Percentiles rank a stretch among this genome's conserved stretches.
These are phyloP conservation scores for Saururus chinensis DNA, from an alignment of 164 flowering plant species.

Conservation along the genomic window DNA sequence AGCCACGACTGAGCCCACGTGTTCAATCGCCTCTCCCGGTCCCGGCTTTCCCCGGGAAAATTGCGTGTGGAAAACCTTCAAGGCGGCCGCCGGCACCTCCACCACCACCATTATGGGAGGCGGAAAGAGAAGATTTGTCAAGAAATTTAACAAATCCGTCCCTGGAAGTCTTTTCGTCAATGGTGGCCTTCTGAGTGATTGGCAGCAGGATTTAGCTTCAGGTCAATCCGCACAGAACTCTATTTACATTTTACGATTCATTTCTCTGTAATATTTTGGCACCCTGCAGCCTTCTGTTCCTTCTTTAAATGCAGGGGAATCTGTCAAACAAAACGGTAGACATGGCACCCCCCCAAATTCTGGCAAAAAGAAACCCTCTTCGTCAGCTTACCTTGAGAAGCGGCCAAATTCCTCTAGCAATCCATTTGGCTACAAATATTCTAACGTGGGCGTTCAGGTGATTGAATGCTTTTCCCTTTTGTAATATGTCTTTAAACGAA, in stretches of 20 bases:
- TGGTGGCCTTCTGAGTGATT: conserved; percentile 51
- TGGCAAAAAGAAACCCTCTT: no score
- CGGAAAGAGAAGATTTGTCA: conserved; percentile 17
- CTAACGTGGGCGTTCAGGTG: conserved; percentile 28
- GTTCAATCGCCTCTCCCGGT: no score
- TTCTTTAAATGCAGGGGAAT: conserved; percentile 24
- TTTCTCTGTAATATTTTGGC: neutral
- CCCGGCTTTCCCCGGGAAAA: no score
- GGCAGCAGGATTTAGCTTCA: conserved; percentile 16
- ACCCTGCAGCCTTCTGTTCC: neutral
- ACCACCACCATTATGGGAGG: conserved; percentile 22
- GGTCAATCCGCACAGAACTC: conserved; percentile 5
- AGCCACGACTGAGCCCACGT: no score
- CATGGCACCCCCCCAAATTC: no score
- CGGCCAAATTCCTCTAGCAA: conserved; percentile 17
- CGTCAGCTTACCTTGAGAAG: conserved; percentile 6
- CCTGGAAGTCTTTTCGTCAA: conserved; percentile 35
- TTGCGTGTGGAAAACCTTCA: no score
- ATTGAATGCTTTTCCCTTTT: neutral
- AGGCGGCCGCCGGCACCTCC: no score
- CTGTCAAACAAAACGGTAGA: conserved; percentile 8
- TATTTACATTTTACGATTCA: neutral
- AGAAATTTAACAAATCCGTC: neutral
- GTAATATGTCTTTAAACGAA: neutral
- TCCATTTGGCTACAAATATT: conserved; percentile 27